Evolutionary conservation across 306 rosid species (phyloP).

Genomic region (Styphnolobium japonicum): DNA sequence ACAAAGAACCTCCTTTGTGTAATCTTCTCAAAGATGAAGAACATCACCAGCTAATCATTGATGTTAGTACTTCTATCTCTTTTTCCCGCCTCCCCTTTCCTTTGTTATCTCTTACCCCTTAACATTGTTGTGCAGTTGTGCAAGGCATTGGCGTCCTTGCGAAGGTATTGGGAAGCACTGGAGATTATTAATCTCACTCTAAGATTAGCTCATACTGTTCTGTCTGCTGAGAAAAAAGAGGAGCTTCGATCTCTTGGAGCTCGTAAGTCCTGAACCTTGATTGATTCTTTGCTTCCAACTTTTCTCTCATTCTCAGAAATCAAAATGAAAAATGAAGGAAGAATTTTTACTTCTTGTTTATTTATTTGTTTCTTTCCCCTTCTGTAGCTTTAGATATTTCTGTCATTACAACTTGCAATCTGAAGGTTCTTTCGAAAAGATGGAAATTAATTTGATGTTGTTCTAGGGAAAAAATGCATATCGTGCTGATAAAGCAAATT

Average conservation of each 20-base stretch:
- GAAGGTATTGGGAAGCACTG: conserved; percentile 74
- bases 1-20: conserved; percentile 59
- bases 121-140: conserved; percentile 60
- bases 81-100: not conserved
- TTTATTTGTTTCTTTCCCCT: not conserved
- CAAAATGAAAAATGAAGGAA: not conserved
- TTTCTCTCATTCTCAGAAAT: conserved; percentile 18
- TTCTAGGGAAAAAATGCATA: not conserved
- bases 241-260: conserved; percentile 87
- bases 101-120: conserved; percentile 18
- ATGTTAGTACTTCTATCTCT: conserved; percentile 54
- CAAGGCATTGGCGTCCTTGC: conserved; percentile 73
- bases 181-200: conserved; percentile 74
- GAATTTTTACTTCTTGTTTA: not conserved
- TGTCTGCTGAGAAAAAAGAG: conserved; percentile 65
- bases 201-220: conserved; percentile 46
- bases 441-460: not conserved
- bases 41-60: conserved; percentile 60
- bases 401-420: not conserved
- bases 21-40: conserved; percentile 71
- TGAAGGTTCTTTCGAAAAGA: not conserved
- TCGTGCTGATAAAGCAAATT: conserved; percentile 23
- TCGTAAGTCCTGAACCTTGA: conserved; percentile 46
- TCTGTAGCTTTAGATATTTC: conserved; percentile 1
- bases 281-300: not conserved